These are phyloP conservation scores for Jatropha podagrica DNA, from an alignment of 441 rosid species.

Conservation along the genomic window DNA sequence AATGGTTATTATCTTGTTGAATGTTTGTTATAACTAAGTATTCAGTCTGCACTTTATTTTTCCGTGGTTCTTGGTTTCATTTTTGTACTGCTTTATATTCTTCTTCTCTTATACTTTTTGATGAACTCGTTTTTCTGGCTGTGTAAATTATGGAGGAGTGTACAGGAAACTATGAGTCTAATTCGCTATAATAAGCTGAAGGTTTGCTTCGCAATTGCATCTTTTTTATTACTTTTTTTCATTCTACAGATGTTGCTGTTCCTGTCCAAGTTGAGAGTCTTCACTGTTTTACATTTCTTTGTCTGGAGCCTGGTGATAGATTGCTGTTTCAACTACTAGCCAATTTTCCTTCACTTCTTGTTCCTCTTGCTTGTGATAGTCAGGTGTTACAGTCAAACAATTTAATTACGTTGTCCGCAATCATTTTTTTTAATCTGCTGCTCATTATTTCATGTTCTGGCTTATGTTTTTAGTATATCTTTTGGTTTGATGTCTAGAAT, in stretches of 20 bases:
- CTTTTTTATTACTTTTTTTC: slow-evolving; percentile 24
- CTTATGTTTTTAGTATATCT: not conserved
- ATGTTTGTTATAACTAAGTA: not conserved
- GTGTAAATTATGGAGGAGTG: not conserved
- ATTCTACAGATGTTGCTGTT: slow-evolving; percentile 62
- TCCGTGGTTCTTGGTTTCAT: not conserved
- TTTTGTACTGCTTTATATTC: not conserved
- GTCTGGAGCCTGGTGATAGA: slow-evolving; percentile 55
- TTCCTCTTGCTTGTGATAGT: slow-evolving; percentile 66
- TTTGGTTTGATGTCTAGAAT: slow-evolving; percentile 14
- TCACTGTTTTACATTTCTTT: slow-evolving; percentile 68
- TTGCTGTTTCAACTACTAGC: slow-evolving; percentile 62
- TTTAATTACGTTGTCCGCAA: not conserved
- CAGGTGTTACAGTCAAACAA: slow-evolving; percentile 52
- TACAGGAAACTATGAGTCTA: not conserved
- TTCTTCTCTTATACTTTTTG: not conserved
- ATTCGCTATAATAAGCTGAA: not conserved
- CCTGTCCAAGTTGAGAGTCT: slow-evolving; percentile 79
- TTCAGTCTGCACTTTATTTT: not conserved
- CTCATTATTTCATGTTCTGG: not conserved
- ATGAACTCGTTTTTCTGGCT: not conserved
- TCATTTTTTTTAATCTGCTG: not conserved
- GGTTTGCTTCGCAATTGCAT: not conserved
- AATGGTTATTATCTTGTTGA: not conserved
- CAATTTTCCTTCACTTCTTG: slow-evolving; percentile 74